Percentiles rank a stretch among this genome's conserved stretches.
These are phyloP conservation scores for Fusarium lyarnte DNA, from an alignment of 2,329 filamentous ascomycete genomes.

Conservation along the genomic window DNA sequence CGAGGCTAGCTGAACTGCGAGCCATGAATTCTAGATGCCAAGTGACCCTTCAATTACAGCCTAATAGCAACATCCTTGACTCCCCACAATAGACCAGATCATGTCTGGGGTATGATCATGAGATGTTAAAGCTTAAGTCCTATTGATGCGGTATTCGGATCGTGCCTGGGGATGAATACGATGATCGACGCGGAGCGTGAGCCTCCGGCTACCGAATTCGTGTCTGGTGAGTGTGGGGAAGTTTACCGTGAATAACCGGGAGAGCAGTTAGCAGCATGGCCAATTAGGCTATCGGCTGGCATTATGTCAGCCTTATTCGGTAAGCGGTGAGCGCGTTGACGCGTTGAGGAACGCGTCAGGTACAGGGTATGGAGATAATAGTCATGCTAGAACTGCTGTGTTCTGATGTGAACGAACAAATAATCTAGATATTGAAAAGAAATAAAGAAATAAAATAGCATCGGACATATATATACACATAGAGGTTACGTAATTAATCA, in stretches of 20 bases:
- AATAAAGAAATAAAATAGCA: too few species aligned
- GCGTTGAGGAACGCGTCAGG: neutral
- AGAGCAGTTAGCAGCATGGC: neutral
- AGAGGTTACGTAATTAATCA: too few species aligned
- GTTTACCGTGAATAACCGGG: neutral
- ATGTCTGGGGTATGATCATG: neutral
- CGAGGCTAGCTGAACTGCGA: neutral
- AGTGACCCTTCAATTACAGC: neutral
- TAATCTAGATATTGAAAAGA: neutral
- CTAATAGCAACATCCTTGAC: neutral
- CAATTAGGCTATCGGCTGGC: neutral
- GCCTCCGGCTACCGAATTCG: neutral
- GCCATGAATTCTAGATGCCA: neutral
- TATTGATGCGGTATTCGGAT: neutral
- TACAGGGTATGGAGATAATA: too few species aligned
- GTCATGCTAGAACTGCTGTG: too few species aligned
- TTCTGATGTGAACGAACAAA: accelerated
- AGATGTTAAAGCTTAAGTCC: neutral
- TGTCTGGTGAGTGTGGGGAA: neutral
- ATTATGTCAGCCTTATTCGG: neutral
- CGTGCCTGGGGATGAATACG: neutral
- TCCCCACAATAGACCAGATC: neutral
- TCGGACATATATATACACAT: too few species aligned
- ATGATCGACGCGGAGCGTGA: neutral
- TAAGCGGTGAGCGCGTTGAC: neutral